Evolutionary conservation across 176 grass and related monocot genomes (phyloP), one percentile per base, ranked within the genome.

Genomic region (Avena atlantica): DNA sequence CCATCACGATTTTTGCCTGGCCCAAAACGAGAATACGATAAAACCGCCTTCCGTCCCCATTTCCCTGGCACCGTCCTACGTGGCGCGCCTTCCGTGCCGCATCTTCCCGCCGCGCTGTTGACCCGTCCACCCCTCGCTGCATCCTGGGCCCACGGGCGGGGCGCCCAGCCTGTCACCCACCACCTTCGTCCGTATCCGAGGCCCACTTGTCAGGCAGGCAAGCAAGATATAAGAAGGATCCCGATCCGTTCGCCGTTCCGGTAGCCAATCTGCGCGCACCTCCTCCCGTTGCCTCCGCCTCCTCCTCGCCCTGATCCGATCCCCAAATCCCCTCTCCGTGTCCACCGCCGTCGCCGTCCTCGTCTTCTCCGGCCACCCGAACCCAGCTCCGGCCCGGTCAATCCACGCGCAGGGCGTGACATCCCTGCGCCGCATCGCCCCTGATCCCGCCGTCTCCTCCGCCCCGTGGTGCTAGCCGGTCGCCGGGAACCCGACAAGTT

Each of bases 401-500:
- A 84, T 63, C 62, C 76, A 48, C 24, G 21, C 81, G 76, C 68
- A 5, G 45, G 79, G 80, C 59, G 40, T 60, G 49, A 23, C 62
- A 76, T 67, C 44, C 16, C 31, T 29, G 61, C 61, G 65, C 87
- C 49, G 60, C 11, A 57, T 8, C 27, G 7, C 1, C 76, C 76
- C 24, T 45, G 81, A 52, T 71, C 52, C 29, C 19, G 34, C 58
- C 48, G 5, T 6, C 31, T 6, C 31, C 59, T 36, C 63, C 63
- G 12, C 4, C 37, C 61, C 20, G 31, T 42, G 24, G 70, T 81
- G 36, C 50, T 53, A 21, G 61, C 27, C 17, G 76, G 75, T 89
- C 62, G 19, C 70, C 31, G 86, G 60, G 69, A 88, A 88, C 55
- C 50, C 70, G 87, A 44, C 76, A 76, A 76, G 86, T 91, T 91